Evolutionary conservation across 495 filamentous ascomycete genomes (phyloP), one percentile per base, ranked within the genome.

Genomic region (Platismatia glauca): DNA sequence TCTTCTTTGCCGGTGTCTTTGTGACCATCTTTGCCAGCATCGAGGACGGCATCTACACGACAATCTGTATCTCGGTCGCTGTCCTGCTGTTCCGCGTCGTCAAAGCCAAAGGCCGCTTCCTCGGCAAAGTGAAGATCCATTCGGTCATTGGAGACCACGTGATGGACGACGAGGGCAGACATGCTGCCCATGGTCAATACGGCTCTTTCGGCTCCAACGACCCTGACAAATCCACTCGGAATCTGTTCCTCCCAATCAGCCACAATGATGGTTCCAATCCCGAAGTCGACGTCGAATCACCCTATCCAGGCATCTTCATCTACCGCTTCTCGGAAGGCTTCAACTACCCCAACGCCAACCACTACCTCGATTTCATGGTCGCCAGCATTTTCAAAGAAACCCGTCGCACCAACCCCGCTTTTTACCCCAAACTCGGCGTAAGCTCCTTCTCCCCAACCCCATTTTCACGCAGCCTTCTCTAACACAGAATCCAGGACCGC

Each of bases 251-350:
- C n/a, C 94, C 94, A 7, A 80, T 96, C 65, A 86, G 89, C 64
- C 91, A 92, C 70, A 76, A 79, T 24, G 94, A 97, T 71, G 94
- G 94, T 55, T 91, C 89, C 18, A 98, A 98, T 72, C 94, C 95
- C 3, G 80, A 88, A 24, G 78, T 98, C 61, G 82, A 89, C 5
- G 77, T 95, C 12, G 77, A 87, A 62, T 84, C 82, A 64, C 94
- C 94, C 9, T 91, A 91, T 70, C 92, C 94, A 0, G 94, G 94
- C 62, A 85, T 98, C 68, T 97, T 97, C 78, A 96, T 98, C 72
- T 98, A 96, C 76, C 85, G 94, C 46, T 97, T 98, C 76, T 86
- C 90, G 6, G 94, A 98, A 77, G 91, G 92, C 41, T 96, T 95
- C 79, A 92, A 94, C 77, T 98, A 97, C 68, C 90, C 92, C 63